Conservation (phyloP, 768 basidiomycete species). For the Obba rivulosa region DNA sequence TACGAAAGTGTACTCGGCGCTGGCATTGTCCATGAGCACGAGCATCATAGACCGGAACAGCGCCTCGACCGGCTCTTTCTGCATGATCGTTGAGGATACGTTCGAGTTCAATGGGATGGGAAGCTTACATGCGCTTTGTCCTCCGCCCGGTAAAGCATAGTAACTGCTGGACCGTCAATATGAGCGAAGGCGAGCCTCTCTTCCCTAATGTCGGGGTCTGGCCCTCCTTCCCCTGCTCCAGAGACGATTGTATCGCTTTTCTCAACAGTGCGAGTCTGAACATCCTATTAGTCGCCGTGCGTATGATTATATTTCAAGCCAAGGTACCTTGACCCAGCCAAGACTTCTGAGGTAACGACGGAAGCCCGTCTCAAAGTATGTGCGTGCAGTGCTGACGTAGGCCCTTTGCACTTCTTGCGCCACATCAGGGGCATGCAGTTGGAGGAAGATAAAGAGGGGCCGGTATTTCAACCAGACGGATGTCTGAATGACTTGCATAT, state of each 20-base stretch:
- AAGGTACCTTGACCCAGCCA: slow-evolving; percentile 64
- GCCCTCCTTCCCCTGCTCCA: slow-evolving; percentile 37
- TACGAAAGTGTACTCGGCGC: slow-evolving; percentile 87
- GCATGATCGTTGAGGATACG: slow-evolving; percentile 1
- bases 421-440: slow-evolving; percentile 73
- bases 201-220: slow-evolving; percentile 34
- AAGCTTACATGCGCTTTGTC: slow-evolving; percentile 78
- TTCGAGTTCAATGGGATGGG: background rate
- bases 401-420: slow-evolving; percentile 86
- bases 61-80: slow-evolving; percentile 83
- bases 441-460: slow-evolving; percentile 78
- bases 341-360: slow-evolving; percentile 83
- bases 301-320: background rate
- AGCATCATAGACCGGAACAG: slow-evolving; percentile 80
- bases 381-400: slow-evolving; percentile 75
- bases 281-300: background rate
- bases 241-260: slow-evolving; percentile 60
- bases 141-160: slow-evolving; percentile 85
- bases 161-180: slow-evolving; percentile 75
- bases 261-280: slow-evolving; percentile 62
- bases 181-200: slow-evolving; percentile 62
- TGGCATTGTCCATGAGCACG: slow-evolving; percentile 93
- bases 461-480: slow-evolving; percentile 80
- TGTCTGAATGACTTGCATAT: slow-evolving; percentile 90
- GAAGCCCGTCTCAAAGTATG: slow-evolving; percentile 96